Evolutionary conservation across 2,329 filamentous ascomycete species (phyloP).

Genomic region (Aspergillus sp.): DNA sequence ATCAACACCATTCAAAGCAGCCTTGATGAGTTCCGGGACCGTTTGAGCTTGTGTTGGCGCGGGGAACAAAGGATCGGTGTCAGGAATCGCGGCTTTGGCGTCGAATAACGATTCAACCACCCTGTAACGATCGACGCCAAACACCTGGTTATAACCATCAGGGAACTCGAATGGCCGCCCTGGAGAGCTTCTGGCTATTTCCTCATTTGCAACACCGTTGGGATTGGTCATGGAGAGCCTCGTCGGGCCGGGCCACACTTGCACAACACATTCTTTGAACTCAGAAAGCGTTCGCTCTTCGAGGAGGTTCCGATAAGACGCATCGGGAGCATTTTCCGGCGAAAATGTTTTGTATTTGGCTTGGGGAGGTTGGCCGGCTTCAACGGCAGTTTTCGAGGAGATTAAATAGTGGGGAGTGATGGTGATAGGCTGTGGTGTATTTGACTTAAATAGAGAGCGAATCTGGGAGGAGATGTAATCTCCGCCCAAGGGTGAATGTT

Average conservation of each 20-base stretch:
- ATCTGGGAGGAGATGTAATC: conserved; percentile 90
- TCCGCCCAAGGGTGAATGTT: conserved; percentile 81
- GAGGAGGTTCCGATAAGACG: conserved; percentile 77
- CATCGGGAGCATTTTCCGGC: conserved; percentile 56
- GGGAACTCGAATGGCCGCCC: conserved; percentile 95
- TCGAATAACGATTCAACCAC: conserved; percentile 91
- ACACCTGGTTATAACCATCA: conserved; percentile 94
- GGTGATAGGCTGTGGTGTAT: conserved; percentile 66
- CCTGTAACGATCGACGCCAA: conserved; percentile 81
- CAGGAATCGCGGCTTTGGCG: conserved; percentile 68
- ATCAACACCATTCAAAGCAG: conserved; percentile 76
- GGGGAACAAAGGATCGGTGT: conserved; percentile 46
- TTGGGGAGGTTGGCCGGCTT: conserved; percentile 77
- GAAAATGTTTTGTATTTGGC: conserved; percentile 71
- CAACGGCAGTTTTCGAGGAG: conserved; percentile 82
- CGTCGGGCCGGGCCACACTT: conserved; percentile 83
- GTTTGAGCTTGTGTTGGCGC: conserved; percentile 71
- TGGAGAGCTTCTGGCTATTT: conserved; percentile 69
- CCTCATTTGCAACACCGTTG: conserved; percentile 67
- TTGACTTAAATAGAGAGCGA: conserved; percentile 72
- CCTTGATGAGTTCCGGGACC: conserved; percentile 77
- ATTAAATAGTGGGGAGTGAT: conserved; percentile 85
- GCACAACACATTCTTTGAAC: conserved; percentile 97
- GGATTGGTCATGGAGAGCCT: conserved; percentile 55
- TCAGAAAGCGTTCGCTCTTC: conserved; percentile 92